Percentiles rank a stretch among this genome's conserved stretches.
phyloP scores from a whole-genome alignment of 345 rosid species.

The Euphorbia tirucalli region DNA sequence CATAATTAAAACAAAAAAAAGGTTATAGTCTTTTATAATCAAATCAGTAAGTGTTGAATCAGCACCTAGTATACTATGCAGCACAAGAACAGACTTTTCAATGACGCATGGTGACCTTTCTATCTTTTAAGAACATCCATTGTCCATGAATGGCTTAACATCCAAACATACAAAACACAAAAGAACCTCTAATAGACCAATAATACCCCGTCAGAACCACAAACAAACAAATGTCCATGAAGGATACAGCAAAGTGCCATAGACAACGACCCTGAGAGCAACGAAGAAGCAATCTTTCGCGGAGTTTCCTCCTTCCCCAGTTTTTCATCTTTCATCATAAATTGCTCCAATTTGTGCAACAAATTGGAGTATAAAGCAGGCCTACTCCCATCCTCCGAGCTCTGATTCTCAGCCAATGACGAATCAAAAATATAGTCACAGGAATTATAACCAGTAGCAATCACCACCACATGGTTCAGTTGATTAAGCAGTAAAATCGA shows the following conservation, averaged over 20 bases:
- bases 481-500: slow-evolving; percentile 70
- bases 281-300: slow-evolving; percentile 51
- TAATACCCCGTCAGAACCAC: not conserved
- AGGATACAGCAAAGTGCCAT: slow-evolving; percentile 99
- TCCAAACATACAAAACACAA: not conserved
- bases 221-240: not conserved
- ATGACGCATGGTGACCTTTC: not conserved
- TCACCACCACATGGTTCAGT: slow-evolving; percentile 75
- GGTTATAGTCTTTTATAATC: not conserved
- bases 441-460: slow-evolving; percentile 78
- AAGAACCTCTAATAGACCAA: not conserved
- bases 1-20: too few species aligned
- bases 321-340: slow-evolving; percentile 62
- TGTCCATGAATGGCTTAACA: not conserved
- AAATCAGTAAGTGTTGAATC: not conserved
- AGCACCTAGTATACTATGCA: not conserved
- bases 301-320: slow-evolving; percentile 41
- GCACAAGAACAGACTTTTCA: not conserved
- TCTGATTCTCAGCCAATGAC: slow-evolving; percentile 36
- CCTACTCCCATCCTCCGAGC: slow-evolving; percentile 48
- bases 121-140: not conserved
- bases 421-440: slow-evolving; percentile 83
- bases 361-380: slow-evolving; percentile 48
- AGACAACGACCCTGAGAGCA: slow-evolving; percentile 85
- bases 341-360: slow-evolving; percentile 64